A percentile compares a stretch with the other conserved stretches of the same genome.
Conservation (phyloP, 352 stramenopile species). For the Phytophthora pisi region DNA sequence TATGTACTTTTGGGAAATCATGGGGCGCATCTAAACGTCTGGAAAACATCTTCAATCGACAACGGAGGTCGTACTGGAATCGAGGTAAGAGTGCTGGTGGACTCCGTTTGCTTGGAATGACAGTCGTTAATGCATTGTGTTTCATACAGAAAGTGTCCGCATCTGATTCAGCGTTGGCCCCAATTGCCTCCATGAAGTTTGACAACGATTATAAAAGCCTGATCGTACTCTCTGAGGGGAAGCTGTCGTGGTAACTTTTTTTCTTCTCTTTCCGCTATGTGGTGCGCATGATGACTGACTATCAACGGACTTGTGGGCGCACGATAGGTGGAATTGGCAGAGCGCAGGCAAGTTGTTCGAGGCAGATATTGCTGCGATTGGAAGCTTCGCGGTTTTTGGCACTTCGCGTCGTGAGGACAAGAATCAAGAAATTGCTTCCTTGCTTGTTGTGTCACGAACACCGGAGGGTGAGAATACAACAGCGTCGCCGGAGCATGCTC, state of each 20-base stretch:
- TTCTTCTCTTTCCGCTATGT: too few relatives aligned
- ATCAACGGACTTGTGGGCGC: not conserved
- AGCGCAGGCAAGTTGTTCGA: constrained; percentile 33
- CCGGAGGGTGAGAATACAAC: not conserved
- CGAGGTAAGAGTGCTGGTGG: constrained; percentile 15
- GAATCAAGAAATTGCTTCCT: not conserved
- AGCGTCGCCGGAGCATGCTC: constrained; percentile 15
- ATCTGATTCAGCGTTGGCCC: constrained; percentile 14
- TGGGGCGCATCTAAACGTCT: constrained; percentile 19
- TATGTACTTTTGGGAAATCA: constrained; percentile 32
- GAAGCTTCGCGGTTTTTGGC: constrained; percentile 27
- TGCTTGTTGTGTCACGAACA: constrained; percentile 17
- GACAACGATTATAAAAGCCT: constrained; percentile 17
- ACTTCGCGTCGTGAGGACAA: not conserved
- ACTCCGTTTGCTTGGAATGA: not conserved
- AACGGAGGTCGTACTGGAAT: constrained; percentile 1
- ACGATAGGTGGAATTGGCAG: constrained; percentile 48
- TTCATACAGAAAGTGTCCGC: constrained; percentile 23
- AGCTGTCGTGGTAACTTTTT: constrained; percentile 35
- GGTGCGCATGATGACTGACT: not conserved
- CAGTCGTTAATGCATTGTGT: not conserved
- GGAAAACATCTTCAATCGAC: constrained; percentile 6
- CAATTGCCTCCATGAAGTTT: constrained; percentile 27
- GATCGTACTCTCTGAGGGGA: constrained; percentile 34
- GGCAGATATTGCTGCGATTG: constrained; percentile 16